Percentiles rank a stretch among this genome's conserved stretches.
phyloP scores from a whole-genome alignment of 148 eudicot genomes.

The Fallopia convolvulus region DNA sequence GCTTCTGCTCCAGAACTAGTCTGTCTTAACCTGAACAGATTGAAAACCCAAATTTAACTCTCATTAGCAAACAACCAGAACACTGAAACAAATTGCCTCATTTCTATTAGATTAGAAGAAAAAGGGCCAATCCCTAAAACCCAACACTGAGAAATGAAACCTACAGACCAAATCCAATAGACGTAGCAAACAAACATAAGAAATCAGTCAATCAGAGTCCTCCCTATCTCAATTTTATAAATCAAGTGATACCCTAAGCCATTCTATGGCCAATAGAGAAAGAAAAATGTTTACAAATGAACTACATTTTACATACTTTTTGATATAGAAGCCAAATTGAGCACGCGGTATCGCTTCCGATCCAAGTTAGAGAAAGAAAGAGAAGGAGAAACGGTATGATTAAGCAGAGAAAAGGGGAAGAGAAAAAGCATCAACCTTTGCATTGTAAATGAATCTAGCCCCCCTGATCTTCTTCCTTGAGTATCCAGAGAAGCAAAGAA shows the following conservation, averaged over 20 bases:
- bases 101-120: neutral
- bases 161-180: neutral
- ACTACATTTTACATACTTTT: constrained; percentile 7
- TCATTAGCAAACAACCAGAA: neutral
- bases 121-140: neutral
- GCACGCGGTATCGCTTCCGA: constrained; percentile 12
- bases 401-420: neutral
- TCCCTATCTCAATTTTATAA: neutral
- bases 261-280: neutral
- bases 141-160: neutral
- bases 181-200: neutral
- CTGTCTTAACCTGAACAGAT: neutral
- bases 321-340: neutral
- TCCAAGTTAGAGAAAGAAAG: neutral
- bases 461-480: constrained; percentile 13
- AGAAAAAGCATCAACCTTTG: constrained; percentile 10
- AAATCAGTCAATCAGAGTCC: neutral
- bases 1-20: neutral
- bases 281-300: neutral
- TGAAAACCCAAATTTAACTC: neutral
- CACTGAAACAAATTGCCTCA: neutral
- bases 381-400: neutral
- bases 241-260: constrained; percentile 2
- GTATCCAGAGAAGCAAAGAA: constrained; percentile 4
- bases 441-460: constrained; percentile 4